A percentile compares a stretch with the other conserved stretches of the same genome.
Evolutionary conservation across 768 basidiomycete species (phyloP).

Genomic region (Xerocomellus dryophilus): DNA sequence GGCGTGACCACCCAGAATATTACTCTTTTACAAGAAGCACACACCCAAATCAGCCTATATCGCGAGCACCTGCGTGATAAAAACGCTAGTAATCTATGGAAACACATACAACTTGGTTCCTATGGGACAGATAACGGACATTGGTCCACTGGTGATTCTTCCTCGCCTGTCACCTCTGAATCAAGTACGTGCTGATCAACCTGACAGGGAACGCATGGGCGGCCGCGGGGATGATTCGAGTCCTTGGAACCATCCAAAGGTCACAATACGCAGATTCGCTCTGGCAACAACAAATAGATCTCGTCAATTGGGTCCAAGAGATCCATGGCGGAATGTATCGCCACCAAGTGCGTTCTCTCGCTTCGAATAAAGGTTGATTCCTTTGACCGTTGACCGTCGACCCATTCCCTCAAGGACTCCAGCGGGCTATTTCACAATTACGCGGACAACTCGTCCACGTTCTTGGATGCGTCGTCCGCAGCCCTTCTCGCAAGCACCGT

Average conservation of each 20-base stretch:
- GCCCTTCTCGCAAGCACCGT: conserved; percentile 75
- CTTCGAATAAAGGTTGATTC: neutral
- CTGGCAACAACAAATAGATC: conserved; percentile 50
- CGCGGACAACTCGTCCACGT: conserved; percentile 53
- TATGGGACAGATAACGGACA: conserved; percentile 58
- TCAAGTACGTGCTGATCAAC: neutral
- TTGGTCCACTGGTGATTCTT: conserved; percentile 70
- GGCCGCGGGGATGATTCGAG: conserved; percentile 82
- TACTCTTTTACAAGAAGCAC: conserved; percentile 59
- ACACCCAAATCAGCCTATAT: conserved; percentile 72
- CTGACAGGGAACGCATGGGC: conserved; percentile 82
- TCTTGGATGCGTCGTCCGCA: conserved; percentile 71
- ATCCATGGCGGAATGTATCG: conserved; percentile 72
- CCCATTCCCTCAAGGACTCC: neutral
- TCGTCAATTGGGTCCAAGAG: conserved; percentile 64
- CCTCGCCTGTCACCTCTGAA: neutral
- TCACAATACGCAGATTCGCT: conserved; percentile 54
- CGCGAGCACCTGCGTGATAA: conserved; percentile 58
- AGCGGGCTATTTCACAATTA: conserved; percentile 63
- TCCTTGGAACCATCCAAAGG: conserved; percentile 67
- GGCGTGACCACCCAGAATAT: conserved; percentile 59
- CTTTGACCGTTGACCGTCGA: neutral
- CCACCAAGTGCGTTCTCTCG: conserved; percentile 45
- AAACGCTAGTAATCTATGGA: conserved; percentile 59
- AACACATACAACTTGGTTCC: conserved; percentile 65